These are phyloP conservation scores for Medicago ruthenica DNA, from an alignment of 306 rosid species.

Conservation along the genomic window DNA sequence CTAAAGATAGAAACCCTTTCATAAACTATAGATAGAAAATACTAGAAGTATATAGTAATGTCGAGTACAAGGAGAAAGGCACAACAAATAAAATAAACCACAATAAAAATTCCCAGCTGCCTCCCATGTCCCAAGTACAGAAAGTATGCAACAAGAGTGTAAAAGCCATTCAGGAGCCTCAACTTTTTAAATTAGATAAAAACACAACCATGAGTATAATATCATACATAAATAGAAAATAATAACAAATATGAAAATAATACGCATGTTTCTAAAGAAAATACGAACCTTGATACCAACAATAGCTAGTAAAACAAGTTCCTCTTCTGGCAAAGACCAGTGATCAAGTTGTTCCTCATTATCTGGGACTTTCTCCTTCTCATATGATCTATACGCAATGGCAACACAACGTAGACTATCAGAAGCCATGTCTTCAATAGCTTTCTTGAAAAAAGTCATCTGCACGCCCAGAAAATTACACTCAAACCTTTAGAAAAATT, in stretches of 20 bases:
- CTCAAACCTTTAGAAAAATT: background rate
- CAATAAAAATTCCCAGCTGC: conserved; percentile 9
- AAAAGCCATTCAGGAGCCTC: conserved; percentile 12
- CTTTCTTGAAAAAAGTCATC: conserved; percentile 60
- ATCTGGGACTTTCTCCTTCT: conserved; percentile 67
- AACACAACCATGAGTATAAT: background rate
- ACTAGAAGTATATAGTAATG: background rate
- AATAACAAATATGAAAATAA: conserved; percentile 5
- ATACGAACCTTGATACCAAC: conserved; percentile 84
- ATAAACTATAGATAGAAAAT: background rate
- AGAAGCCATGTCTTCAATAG: conserved; percentile 92
- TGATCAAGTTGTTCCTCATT: conserved; percentile 68
- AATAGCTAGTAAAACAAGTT: conserved; percentile 87
- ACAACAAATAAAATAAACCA: conserved; percentile 19
- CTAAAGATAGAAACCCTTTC: conserved; percentile 11
- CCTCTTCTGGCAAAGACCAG: conserved; percentile 91
- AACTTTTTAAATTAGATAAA: conserved; percentile 24
- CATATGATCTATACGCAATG: conserved; percentile 77
- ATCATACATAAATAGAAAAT: conserved; percentile 3
- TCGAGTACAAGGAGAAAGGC: conserved; percentile 26
- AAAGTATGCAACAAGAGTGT: conserved; percentile 29
- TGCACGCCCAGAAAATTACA: conserved; percentile 46
- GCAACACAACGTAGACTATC: conserved; percentile 90
- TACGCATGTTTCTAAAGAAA: conserved; percentile 29
- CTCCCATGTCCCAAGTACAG: conserved; percentile 22